Evolutionary conservation across 345 rosid genomes (phyloP).

Genomic region (Brassica incana): DNA sequence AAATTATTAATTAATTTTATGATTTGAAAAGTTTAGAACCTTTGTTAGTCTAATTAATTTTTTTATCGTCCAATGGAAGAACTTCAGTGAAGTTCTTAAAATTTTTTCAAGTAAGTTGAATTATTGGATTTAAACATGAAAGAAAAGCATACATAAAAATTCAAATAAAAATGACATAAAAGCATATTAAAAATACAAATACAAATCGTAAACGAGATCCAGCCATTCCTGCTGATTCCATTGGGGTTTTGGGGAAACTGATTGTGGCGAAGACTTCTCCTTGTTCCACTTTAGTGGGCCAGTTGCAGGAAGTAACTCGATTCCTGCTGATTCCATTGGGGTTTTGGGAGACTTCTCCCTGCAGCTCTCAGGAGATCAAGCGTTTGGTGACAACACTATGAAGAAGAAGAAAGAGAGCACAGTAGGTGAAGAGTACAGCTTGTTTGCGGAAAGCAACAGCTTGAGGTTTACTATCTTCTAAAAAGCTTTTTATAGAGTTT

Average conservation of each 20-base stretch:
- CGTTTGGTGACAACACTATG: slow-evolving; percentile 43
- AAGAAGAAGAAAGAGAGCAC: slow-evolving; percentile 44
- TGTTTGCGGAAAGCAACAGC: slow-evolving; percentile 76
- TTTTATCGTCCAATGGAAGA: no score
- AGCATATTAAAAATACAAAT: no score
- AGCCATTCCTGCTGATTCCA: no score
- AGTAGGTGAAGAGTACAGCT: slow-evolving; percentile 71
- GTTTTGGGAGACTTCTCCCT: slow-evolving; percentile 49
- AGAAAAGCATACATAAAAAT: no score
- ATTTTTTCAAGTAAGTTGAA: no score
- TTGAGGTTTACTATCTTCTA: slow-evolving; percentile 68
- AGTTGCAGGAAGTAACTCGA: slow-evolving; percentile 52
- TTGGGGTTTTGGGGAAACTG: slow-evolving; percentile 16
- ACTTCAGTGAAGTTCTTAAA: no score
- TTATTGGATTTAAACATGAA: no score
- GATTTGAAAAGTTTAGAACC: no score
- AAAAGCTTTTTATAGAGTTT: slow-evolving; percentile 13
- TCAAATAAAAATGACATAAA: no score
- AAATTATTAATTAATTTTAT: no score
- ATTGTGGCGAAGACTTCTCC: slow-evolving; percentile 58
- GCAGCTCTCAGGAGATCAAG: slow-evolving; percentile 50
- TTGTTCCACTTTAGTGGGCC: slow-evolving; percentile 93
- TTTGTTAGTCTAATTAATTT: no score
- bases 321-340: slow-evolving; percentile 42
- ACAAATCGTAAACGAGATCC: no score